Base-by-base conservation (phyloP, 108 stramenopile species). In the Poteriospumella lacustris region DNA sequence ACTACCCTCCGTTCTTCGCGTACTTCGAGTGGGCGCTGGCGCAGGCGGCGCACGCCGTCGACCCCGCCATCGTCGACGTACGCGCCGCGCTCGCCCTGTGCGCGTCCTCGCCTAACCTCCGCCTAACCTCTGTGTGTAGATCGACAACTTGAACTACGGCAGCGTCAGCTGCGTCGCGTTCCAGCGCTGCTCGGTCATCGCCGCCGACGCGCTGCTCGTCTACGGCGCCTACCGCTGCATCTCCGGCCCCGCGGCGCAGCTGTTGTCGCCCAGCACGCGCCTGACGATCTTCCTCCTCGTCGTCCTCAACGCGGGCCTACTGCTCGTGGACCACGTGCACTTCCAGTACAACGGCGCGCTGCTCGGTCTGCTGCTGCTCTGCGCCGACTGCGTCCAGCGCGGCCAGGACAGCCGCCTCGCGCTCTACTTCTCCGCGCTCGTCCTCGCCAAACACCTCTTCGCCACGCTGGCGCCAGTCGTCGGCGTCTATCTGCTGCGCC, bases 291-390 rank as follows among this genome's bases (percentile, higher is more conserved):
- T 90, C 0, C 81, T 88, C 36, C 38, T 88, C 0, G 92, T 84
- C 41, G 1, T 78, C 38, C 76, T 85, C 3, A 79, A 76, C 64
- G 58, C 73, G n/a, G 84, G 38, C 31, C 80, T 98, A n/a, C 68
- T 98, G 19, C 83, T 95, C 88, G 76, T 96, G 47, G 97, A 98
- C 81, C 92, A 93, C 83, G 85, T 96, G 12, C 93, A 94, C 78
- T 94, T 96, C 82, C 93, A 94, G 73, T 98, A 98, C 89, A 98
- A 98, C 68, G 94, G 94, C 0, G 87, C 93, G 85, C 70, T 98
- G 28, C 76, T 96, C 28, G 95, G 95, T 33, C 56, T 96, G 67
- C 84, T 95, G 39, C 76, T 96, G 44, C 77, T 85, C 42, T 92
- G 90, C 5, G 79, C 15, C 79, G 72, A 79, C 5, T 90, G 76